A percentile compares a stretch with the other conserved stretches of the same genome.
Evolutionary conservation across 495 filamentous ascomycete species (phyloP).

Genomic region (Staphylotrichum longicolle): DNA sequence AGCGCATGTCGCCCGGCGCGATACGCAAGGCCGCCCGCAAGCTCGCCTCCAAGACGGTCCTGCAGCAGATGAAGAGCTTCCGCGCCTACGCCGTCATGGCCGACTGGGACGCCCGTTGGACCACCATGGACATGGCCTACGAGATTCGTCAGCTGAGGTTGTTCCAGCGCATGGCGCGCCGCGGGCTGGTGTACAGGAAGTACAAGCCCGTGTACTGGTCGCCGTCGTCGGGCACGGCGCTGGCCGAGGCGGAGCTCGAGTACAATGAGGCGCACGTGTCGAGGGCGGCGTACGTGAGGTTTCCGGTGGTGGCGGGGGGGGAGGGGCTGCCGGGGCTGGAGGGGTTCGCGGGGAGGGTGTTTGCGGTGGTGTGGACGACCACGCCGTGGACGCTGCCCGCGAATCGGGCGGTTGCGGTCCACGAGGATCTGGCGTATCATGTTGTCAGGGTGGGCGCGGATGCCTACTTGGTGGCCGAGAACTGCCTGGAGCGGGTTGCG

Average conservation of each 20-base stretch:
- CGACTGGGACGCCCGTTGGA: constrained; percentile 90
- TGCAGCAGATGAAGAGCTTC: constrained; percentile 80
- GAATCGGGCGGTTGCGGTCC: constrained; percentile 82
- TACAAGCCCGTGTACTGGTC: constrained; percentile 97
- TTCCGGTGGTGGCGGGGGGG: constrained; percentile 62
- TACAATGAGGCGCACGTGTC: constrained; percentile 85
- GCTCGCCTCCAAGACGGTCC: constrained; percentile 71
- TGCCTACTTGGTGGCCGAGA: constrained; percentile 56
- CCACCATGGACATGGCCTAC: constrained; percentile 85
- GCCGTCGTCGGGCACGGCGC: constrained; percentile 80
- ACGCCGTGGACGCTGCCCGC: constrained; percentile 97
- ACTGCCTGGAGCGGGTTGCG: constrained; percentile 53
- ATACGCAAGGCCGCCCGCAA: constrained; percentile 70
- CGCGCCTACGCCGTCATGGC: constrained; percentile 84
- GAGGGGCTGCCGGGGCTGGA: constrained; percentile 36
- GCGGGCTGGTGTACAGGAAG: constrained; percentile 79
- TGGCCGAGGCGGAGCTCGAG: constrained; percentile 95
- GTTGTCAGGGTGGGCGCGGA: constrained; percentile 61
- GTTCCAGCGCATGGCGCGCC: constrained; percentile 80
- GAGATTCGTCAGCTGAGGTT: constrained; percentile 83
- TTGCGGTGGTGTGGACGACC: constrained; percentile 91
- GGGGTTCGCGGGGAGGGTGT: constrained; percentile 46
- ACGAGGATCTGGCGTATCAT: constrained; percentile 67
- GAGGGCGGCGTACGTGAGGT: constrained; percentile 76
- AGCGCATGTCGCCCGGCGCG: constrained; percentile 36